These are phyloP conservation scores for Melanogaster broomeanus DNA, from an alignment of 768 basidiomycete species.

Conservation along the genomic window DNA sequence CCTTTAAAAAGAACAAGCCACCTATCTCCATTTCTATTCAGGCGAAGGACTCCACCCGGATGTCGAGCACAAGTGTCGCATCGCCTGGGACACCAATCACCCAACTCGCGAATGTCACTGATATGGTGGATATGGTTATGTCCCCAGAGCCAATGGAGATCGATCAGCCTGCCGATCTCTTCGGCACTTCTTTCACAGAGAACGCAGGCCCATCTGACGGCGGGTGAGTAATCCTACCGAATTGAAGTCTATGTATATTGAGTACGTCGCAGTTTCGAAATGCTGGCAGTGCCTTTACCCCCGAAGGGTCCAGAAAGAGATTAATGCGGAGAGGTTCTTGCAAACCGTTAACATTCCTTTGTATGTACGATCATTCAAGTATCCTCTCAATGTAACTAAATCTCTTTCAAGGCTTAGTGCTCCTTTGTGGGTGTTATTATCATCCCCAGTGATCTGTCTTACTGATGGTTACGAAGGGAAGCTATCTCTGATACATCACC, in stretches of 20 bases:
- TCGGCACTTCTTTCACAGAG: slow-evolving; percentile 10
- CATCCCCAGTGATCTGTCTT: background rate
- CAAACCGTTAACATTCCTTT: slow-evolving; percentile 23
- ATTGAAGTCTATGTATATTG: background rate
- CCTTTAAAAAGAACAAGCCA: slow-evolving; percentile 45
- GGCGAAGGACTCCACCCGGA: slow-evolving; percentile 10
- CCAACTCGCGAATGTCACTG: background rate
- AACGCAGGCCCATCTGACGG: background rate
- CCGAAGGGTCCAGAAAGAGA: slow-evolving; percentile 21
- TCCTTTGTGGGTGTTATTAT: slow-evolving; percentile 23
- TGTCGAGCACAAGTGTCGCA: background rate
- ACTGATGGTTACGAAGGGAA: slow-evolving; percentile 16
- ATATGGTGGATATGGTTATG: background rate
- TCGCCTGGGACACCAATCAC: slow-evolving; percentile 13
- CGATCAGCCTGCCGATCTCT: slow-evolving; percentile 14
- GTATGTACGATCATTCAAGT: slow-evolving; percentile 15
- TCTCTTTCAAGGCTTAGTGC: slow-evolving; percentile 18
- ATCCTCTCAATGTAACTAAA: background rate
- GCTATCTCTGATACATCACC: background rate
- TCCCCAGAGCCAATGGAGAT: slow-evolving; percentile 25
- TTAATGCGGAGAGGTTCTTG: slow-evolving; percentile 26
- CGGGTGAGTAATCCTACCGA: slow-evolving; percentile 13
- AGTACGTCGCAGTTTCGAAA: slow-evolving; percentile 5
- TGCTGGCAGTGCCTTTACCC: slow-evolving; percentile 7
- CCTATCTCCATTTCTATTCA: slow-evolving; percentile 5